A percentile compares a stretch with the other conserved stretches of the same genome.
Evolutionary conservation across 73 alveolate genomes (phyloP).

Genomic region (Uronychia setigera): DNA sequence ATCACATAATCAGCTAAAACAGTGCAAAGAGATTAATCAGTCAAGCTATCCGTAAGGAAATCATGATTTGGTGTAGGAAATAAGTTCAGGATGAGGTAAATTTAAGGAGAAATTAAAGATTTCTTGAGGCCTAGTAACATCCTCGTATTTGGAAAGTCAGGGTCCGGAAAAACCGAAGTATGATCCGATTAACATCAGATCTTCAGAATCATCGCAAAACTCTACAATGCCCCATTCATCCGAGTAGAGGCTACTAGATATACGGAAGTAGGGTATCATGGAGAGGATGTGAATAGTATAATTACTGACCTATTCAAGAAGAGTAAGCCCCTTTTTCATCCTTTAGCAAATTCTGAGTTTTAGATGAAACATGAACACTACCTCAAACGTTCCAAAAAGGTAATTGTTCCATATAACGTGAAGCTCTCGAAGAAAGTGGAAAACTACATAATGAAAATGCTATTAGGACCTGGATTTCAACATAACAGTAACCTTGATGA

Average conservation of each 20-base stretch:
- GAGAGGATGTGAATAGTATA: constrained; percentile 74
- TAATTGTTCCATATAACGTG: background rate
- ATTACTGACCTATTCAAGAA: constrained; percentile 63
- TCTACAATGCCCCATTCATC: constrained; percentile 79
- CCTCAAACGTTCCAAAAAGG: background rate
- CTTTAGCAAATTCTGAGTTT: constrained; percentile 46
- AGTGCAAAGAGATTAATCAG: constrained; percentile 36
- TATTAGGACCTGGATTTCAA: constrained; percentile 62
- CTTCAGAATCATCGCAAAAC: constrained; percentile 72
- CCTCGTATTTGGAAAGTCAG: constrained; percentile 71
- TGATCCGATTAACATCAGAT: constrained; percentile 11
- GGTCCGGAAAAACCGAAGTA: constrained; percentile 83
- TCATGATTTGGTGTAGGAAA: background rate
- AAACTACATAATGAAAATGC: constrained; percentile 42
- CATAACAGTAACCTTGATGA: constrained; percentile 10
- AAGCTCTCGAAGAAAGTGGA: constrained; percentile 39
- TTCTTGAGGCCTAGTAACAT: constrained; percentile 63
- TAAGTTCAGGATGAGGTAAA: background rate
- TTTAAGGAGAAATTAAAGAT: background rate
- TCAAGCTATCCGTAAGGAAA: constrained; percentile 41
- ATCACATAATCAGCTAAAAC: constrained; percentile 23
- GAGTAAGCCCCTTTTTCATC: constrained; percentile 1
- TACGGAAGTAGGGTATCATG: constrained; percentile 88
- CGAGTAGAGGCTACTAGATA: constrained; percentile 86
- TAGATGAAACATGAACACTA: constrained; percentile 20